A percentile compares a stretch with the other conserved stretches of the same genome.
phyloP scores from a whole-genome alignment of 805 yeast species.

The Cephaloascus fragrans region DNA sequence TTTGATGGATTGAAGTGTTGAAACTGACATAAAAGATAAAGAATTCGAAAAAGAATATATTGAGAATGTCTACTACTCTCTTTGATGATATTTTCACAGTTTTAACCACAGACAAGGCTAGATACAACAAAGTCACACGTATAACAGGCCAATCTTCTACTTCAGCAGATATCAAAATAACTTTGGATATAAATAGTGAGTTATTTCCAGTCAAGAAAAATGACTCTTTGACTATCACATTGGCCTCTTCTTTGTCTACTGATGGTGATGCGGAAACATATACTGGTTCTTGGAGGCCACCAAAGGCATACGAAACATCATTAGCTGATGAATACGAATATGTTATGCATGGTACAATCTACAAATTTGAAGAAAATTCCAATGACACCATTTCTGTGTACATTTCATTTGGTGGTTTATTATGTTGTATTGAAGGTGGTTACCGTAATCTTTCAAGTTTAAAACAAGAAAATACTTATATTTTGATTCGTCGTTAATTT shows the following conservation, averaged over 20 bases:
- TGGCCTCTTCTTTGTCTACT: constrained; percentile 63
- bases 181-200: constrained; percentile 86
- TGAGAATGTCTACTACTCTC: constrained; percentile 54
- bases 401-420: constrained; percentile 91
- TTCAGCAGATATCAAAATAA: constrained; percentile 67
- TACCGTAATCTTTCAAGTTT: constrained; percentile 80
- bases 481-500: constrained; percentile 66
- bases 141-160: constrained; percentile 83
- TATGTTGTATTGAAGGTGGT: constrained; percentile 90
- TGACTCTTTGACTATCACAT: constrained; percentile 75
- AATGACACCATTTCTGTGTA: constrained; percentile 75
- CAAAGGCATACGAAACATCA: constrained; percentile 72
- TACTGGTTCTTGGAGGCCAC: constrained; percentile 73
- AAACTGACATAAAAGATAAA: too few species aligned
- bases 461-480: constrained; percentile 90
- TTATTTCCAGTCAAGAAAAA: constrained; percentile 73
- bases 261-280: constrained; percentile 41
- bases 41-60: too few species aligned
- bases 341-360: constrained; percentile 96
- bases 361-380: constrained; percentile 85
- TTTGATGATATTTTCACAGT: constrained; percentile 91
- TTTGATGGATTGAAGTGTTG: too few species aligned
- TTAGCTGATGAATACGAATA: constrained; percentile 96
- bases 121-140: constrained; percentile 88
- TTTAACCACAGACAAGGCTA: constrained; percentile 74